Conservation (phyloP, 139 green algal genomes). For the Marvania coccoides region DNA sequence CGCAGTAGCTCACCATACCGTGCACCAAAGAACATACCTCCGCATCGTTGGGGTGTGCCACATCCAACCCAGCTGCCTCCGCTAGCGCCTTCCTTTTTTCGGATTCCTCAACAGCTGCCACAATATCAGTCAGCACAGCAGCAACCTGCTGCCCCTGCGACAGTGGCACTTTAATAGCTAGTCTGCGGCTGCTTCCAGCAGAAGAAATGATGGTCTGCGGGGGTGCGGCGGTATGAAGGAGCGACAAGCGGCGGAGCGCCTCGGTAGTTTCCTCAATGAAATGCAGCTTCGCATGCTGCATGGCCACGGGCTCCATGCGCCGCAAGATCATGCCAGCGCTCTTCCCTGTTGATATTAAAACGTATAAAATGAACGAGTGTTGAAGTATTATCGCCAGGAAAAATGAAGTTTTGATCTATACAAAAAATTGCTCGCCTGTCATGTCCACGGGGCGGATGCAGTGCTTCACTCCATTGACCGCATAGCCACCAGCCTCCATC, state of each 20-base stretch:
- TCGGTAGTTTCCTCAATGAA: too few species aligned
- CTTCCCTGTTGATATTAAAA: constrained; percentile 36
- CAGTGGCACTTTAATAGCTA: too few species aligned
- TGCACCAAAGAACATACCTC: background rate
- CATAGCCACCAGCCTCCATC: constrained; percentile 54
- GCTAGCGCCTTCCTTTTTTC: too few species aligned
- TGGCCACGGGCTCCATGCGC: constrained; percentile 34
- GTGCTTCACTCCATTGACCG: constrained; percentile 63
- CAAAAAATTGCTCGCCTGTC: constrained; percentile 10
- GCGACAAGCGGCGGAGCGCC: too few species aligned
- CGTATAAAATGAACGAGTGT: background rate
- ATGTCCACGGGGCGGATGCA: constrained; percentile 65
- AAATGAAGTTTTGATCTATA: too few species aligned
- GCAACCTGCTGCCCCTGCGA: background rate
- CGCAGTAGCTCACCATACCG: background rate
- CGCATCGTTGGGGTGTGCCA: background rate
- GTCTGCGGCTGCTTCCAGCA: too few species aligned
- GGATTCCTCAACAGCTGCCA: background rate
- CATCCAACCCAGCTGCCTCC: background rate
- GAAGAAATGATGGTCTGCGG: too few species aligned
- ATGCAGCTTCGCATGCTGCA: too few species aligned
- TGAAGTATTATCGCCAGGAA: background rate
- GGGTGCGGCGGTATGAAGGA: too few species aligned
- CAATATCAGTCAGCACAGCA: background rate
- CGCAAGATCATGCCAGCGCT: constrained; percentile 57